These are phyloP conservation scores for Pythium scleroteichum DNA, from an alignment of 352 stramenopile species.

Conservation along the genomic window DNA sequence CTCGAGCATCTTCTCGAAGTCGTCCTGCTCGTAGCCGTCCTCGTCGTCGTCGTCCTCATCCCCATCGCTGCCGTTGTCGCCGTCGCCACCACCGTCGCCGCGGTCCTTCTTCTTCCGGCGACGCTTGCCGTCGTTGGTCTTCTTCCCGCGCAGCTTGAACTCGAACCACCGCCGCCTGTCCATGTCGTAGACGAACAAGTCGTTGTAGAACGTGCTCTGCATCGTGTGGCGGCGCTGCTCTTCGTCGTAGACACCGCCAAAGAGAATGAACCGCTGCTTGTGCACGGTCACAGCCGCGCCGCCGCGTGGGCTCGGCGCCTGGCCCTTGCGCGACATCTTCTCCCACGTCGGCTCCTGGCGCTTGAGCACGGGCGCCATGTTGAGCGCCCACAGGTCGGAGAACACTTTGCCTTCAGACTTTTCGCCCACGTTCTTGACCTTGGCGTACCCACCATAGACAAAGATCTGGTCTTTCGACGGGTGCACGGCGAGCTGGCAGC, in stretches of 20 bases:
- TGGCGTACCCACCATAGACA: conserved; percentile 95
- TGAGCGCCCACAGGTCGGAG: conserved; percentile 94
- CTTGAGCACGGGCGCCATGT: conserved; percentile 91
- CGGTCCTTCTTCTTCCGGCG: conserved; percentile 63
- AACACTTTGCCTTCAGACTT: conserved; percentile 95
- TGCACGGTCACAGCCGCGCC: conserved; percentile 86
- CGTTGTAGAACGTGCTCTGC: conserved; percentile 95
- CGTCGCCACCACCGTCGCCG: conserved; percentile 31
- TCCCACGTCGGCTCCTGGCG: conserved; percentile 93
- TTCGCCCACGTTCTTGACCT: conserved; percentile 91
- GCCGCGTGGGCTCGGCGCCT: conserved; percentile 77
- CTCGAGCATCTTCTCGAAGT: conserved; percentile 79
- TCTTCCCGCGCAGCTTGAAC: conserved; percentile 88
- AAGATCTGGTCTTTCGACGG: conserved; percentile 90
- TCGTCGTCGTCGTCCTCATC: conserved; percentile 48
- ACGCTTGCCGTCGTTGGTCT: conserved; percentile 54
- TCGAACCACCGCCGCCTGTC: conserved; percentile 95
- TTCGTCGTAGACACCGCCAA: conserved; percentile 95
- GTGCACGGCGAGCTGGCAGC: conserved; percentile 82
- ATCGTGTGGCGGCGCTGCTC: conserved; percentile 84
- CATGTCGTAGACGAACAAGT: conserved; percentile 97
- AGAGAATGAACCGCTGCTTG: conserved; percentile 96
- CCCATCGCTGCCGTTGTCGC: conserved; percentile 35
- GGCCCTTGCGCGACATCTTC: conserved; percentile 88
- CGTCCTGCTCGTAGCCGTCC: conserved; percentile 67